These are phyloP conservation scores for bread wheat (Triticum aestivum) DNA, from an alignment of 176 grass and related monocot species.

Conservation along the genomic window DNA sequence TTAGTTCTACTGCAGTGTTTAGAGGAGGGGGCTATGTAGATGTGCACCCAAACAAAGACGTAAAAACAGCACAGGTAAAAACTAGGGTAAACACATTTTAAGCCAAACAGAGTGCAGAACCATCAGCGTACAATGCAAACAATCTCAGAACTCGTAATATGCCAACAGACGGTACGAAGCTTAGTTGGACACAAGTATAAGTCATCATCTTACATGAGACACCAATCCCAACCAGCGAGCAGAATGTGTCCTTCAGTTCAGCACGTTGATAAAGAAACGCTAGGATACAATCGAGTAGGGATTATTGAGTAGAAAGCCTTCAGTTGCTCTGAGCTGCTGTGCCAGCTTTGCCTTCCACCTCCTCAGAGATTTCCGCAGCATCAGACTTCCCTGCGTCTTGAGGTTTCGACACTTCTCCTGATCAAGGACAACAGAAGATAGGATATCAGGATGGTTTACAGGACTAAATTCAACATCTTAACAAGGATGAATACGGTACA, in stretches of 20 bases:
- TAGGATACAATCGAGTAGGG: constrained; percentile 13
- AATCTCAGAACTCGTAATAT: constrained; percentile 31
- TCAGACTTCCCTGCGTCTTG: constrained; percentile 33
- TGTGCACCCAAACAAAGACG: not conserved
- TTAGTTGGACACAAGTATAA: constrained; percentile 13
- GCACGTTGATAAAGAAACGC: constrained; percentile 17
- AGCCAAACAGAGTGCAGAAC: not conserved
- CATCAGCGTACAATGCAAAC: constrained; percentile 6
- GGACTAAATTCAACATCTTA: not conserved
- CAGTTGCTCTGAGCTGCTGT: constrained; percentile 24
- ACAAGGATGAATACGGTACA: not conserved
- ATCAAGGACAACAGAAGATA: not conserved
- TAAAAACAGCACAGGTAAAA: not conserved
- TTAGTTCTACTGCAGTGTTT: no score
- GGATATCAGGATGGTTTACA: not conserved
- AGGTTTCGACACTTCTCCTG: constrained; percentile 53
- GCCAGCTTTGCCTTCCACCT: constrained; percentile 32
- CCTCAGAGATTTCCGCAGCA: constrained; percentile 6
- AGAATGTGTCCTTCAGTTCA: constrained; percentile 19
- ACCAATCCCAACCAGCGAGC: not conserved
- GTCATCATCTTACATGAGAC: constrained; percentile 11
- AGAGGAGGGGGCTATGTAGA: not conserved
- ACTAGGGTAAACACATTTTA: not conserved
- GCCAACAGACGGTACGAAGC: not conserved
- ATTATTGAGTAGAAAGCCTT: constrained; percentile 27